Evolutionary conservation across 805 yeast species (phyloP).

Genomic region (Monosporozyma siamensis): DNA sequence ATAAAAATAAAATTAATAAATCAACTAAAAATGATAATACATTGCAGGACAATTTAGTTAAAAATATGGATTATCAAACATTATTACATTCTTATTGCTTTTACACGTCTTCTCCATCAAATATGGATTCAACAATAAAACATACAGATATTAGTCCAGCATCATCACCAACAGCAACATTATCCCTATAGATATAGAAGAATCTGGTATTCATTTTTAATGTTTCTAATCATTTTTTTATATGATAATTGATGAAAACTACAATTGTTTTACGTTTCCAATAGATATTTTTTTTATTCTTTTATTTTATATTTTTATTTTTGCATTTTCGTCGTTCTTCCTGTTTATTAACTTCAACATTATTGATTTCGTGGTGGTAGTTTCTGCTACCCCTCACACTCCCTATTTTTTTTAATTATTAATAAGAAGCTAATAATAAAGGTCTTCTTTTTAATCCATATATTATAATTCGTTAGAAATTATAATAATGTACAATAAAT

Average conservation of each 20-base stretch:
- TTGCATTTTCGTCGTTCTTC: too few species aligned
- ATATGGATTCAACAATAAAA: not conserved
- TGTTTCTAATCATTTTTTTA: too few species aligned
- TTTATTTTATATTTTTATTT: too few species aligned
- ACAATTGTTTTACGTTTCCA: too few species aligned
- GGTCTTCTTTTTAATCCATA: too few species aligned
- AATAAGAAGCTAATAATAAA: too few species aligned
- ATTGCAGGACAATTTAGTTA: conserved; percentile 2
- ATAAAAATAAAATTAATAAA: not conserved
- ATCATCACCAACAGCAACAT: conserved; percentile 1
- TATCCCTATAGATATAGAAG: not conserved
- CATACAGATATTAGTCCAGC: not conserved
- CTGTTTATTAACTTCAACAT: too few species aligned
- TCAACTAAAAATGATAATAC: not conserved
- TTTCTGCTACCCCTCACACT: too few species aligned
- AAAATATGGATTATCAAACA: conserved; percentile 20
- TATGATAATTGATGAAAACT: too few species aligned
- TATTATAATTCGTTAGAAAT: not conserved
- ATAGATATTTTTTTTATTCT: too few species aligned
- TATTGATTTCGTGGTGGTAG: too few species aligned
- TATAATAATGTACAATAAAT: not conserved
- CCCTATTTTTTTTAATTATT: too few species aligned
- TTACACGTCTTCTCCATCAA: conserved; percentile 11
- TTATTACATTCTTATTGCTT: conserved; percentile 24
- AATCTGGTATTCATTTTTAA: not conserved